phyloP scores from a whole-genome alignment of 495 filamentous ascomycete species.

The Lindgomyces ingoldianus region DNA sequence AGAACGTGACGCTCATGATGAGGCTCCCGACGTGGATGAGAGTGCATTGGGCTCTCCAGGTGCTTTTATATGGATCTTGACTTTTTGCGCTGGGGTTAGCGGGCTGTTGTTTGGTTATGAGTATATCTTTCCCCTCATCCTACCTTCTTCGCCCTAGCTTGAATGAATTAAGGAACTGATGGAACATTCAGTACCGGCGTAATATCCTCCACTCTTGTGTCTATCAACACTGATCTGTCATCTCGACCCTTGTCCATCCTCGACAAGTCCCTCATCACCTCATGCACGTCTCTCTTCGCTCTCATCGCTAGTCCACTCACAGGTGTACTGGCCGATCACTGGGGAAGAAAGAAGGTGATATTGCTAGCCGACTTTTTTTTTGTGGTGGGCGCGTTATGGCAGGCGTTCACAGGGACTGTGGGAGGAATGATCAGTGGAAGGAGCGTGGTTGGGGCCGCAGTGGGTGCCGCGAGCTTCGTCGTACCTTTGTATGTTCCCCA shows the following conservation, averaged over 20 bases:
- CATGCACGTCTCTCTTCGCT: slow-evolving; percentile 77
- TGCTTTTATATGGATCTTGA: slow-evolving; percentile 69
- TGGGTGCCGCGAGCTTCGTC: slow-evolving; percentile 81
- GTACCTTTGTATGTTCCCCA: slow-evolving; percentile 69
- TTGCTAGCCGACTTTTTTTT: slow-evolving; percentile 80
- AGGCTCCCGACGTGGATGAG: slow-evolving; percentile 25
- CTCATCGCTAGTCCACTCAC: slow-evolving; percentile 75
- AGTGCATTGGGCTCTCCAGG: slow-evolving; percentile 23
- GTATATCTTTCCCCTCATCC: slow-evolving; percentile 43
- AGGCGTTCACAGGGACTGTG: slow-evolving; percentile 66
- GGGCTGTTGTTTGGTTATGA: slow-evolving; percentile 87
- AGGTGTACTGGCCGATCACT: slow-evolving; percentile 70
- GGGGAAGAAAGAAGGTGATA: slow-evolving; percentile 75
- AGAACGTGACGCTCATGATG: slow-evolving; percentile 3
- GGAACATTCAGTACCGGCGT: slow-evolving; percentile 71
- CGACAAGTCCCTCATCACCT: slow-evolving; percentile 83
- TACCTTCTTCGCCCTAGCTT: neutral
- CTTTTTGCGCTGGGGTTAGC: slow-evolving; percentile 78
- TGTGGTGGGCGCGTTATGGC: slow-evolving; percentile 68
- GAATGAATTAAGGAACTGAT: neutral
- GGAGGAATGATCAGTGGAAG: slow-evolving; percentile 75
- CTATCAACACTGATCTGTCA: slow-evolving; percentile 74
- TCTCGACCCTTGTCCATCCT: slow-evolving; percentile 64
- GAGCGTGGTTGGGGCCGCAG: slow-evolving; percentile 75
- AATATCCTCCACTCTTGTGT: slow-evolving; percentile 84